Evolutionary conservation across 2,329 filamentous ascomycete species (phyloP), one percentile per base, ranked within the genome.

Genomic region (Penicillium crustosum): DNA sequence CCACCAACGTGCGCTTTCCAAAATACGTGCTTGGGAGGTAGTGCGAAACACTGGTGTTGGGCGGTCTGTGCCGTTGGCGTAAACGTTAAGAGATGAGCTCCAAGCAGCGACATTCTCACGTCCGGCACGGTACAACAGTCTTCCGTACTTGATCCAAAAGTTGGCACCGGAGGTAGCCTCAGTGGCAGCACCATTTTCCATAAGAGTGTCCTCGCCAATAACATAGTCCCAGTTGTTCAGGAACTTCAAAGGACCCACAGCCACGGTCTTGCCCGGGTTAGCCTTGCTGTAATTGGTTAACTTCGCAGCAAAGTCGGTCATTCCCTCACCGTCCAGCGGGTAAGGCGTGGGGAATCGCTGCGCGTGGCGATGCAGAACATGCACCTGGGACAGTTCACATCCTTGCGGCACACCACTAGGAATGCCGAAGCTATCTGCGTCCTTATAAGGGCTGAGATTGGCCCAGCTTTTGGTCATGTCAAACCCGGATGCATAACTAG

Each of bases 371-470:
- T 85, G 82, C 17, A 86, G 74, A 6, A 78, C 72, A 61, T 84
- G 82, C 0, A 75, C 81, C 66, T 84, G 81, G 57, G 82, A 79
- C 54, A 85, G 71, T 66, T 83, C 81, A 69, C 83, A 85, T n/a
- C 81, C 81, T 47, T 77, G 71, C 0, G 83, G 83, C 15, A 84
- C 77, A 33, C 81, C 82, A 9, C 66, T 68, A 15, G 69, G 59
- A 15, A 71, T 31, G 3, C 60, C 55, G 52, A 73, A 73, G 52
- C 62, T 60, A 2, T 57, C 51, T 2, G 66, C 62, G 10, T 68
- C 66, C 19, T 65, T 64, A 47, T 72, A 73, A 17, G 71, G 71
- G 45, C 65, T 68, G 4, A 73, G 61, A 27, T 72, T 73, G 2
- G 58, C 70, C 71, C 71, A 73, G 58, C 63, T 69, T 13, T 57